Percentiles rank a stretch among this genome's conserved stretches.
Evolutionary conservation across 306 rosid genomes (phyloP).

Genomic region (Inga oerstediana): DNA sequence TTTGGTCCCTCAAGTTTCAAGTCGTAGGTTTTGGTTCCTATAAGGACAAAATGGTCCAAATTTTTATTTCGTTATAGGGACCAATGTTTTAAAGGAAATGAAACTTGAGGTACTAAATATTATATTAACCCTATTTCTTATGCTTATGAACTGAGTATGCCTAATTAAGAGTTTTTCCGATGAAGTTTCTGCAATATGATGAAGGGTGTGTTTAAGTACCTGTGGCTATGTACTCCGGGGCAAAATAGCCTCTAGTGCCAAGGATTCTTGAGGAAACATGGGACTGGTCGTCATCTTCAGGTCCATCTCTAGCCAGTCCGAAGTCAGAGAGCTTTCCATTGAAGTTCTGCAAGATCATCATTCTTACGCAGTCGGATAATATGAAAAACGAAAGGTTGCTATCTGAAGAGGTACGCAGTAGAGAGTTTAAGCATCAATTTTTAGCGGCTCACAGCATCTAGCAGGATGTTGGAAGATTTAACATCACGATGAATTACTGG

Average conservation of each 20-base stretch:
- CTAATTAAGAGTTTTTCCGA: background rate
- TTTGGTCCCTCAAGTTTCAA: too few species aligned
- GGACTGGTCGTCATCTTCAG: conserved; percentile 35
- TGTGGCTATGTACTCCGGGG: conserved; percentile 46
- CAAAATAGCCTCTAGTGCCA: conserved; percentile 57
- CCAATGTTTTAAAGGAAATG: too few species aligned
- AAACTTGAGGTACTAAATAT: too few species aligned
- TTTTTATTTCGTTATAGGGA: too few species aligned
- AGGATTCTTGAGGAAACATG: conserved; percentile 42
- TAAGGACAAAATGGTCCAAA: too few species aligned
- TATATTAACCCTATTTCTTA: too few species aligned
- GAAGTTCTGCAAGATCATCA: conserved; percentile 37
- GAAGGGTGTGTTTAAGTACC: conserved; percentile 28
- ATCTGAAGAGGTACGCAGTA: background rate
- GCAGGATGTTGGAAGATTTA: conserved; percentile 55
- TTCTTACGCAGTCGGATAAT: conserved; percentile 3
- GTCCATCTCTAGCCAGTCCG: conserved; percentile 56
- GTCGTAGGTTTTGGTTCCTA: too few species aligned
- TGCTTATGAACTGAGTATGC: background rate
- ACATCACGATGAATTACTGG: conserved; percentile 61
- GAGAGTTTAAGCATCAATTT: background rate
- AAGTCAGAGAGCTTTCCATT: conserved; percentile 55
- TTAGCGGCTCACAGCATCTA: conserved; percentile 51
- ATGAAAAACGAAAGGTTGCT: background rate
- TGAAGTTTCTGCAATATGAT: background rate